These are phyloP conservation scores for Leccinum solheimii DNA, from an alignment of 1,284 basidiomycete species.

Conservation along the genomic window DNA sequence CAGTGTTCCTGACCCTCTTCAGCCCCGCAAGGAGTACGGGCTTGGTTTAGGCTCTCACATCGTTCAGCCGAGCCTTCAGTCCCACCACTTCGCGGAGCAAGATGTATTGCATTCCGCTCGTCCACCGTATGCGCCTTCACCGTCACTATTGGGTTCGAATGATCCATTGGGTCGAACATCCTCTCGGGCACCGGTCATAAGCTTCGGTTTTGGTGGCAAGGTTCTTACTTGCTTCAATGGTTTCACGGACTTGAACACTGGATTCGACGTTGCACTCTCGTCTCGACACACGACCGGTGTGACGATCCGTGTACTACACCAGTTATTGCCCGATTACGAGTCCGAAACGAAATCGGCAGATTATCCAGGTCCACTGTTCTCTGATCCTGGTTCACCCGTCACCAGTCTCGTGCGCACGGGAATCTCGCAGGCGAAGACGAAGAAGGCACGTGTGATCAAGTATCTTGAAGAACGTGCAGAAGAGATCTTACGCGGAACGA, in stretches of 20 bases:
- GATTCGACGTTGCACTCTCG: constrained; percentile 76
- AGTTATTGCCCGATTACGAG: constrained; percentile 67
- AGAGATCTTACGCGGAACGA: constrained; percentile 76
- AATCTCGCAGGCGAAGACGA: constrained; percentile 70
- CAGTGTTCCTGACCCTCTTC: constrained; percentile 20
- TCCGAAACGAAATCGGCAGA: constrained; percentile 54
- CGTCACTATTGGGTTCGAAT: constrained; percentile 76
- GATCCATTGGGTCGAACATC: constrained; percentile 79
- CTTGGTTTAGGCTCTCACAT: constrained; percentile 26
- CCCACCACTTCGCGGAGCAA: constrained; percentile 31
- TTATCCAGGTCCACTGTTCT: constrained; percentile 86
- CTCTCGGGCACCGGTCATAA: constrained; percentile 74
- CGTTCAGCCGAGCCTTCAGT: constrained; percentile 21
- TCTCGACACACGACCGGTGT: constrained; percentile 71
- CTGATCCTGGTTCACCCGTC: constrained; percentile 68
- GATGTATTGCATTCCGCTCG: constrained; percentile 49
- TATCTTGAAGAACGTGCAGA: constrained; percentile 76
- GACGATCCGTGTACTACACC: constrained; percentile 65
- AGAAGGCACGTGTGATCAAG: constrained; percentile 75
- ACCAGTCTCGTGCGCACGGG: constrained; percentile 70
- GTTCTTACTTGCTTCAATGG: constrained; percentile 86
- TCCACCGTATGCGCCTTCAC: constrained; percentile 69
- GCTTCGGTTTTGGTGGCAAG: constrained; percentile 89
- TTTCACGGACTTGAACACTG: constrained; percentile 62
- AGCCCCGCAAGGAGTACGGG: constrained; percentile 32